Conservation (phyloP, 2,329 filamentous ascomycete species). For the Cladosporium sp. region DNA sequence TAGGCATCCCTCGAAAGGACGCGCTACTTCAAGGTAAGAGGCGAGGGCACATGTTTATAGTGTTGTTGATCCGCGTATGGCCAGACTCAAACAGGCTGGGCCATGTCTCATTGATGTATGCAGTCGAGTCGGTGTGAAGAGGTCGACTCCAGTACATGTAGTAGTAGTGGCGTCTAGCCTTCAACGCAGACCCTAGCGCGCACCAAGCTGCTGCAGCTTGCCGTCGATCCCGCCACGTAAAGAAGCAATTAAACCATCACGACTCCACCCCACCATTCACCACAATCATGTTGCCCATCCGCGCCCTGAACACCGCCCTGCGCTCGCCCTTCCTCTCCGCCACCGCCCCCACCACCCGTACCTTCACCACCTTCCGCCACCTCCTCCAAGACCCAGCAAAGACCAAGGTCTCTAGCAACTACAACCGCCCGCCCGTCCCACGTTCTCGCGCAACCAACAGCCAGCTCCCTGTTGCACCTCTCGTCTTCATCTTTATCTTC, state of each 20-base stretch:
- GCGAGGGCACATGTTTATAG: too few relatives aligned
- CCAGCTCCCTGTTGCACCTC: conserved; percentile 43
- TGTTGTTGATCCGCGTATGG: too few relatives aligned
- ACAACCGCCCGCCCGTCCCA: conserved; percentile 10
- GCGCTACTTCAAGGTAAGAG: too few relatives aligned
- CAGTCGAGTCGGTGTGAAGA: too few relatives aligned
- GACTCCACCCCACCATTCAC: not conserved
- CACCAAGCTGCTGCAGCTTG: not conserved
- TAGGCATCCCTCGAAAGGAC: too few relatives aligned
- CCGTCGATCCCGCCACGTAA: not conserved
- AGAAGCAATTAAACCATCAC: not conserved
- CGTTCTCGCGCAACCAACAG: conserved; percentile 6
- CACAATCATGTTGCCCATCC: not conserved
- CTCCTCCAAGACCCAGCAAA: conserved; percentile 8
- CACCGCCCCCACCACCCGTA: not conserved
- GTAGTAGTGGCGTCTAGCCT: not conserved
- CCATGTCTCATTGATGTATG: too few relatives aligned
- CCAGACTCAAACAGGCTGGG: too few relatives aligned
- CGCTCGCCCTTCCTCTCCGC: not conserved
- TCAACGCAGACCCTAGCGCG: not conserved
- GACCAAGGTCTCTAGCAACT: conserved; percentile 11
- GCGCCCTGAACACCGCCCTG: not conserved
- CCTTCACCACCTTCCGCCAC: conserved; percentile 6
- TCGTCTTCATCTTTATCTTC: conserved; percentile 44
- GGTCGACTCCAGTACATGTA: not conserved